Percentiles rank a stretch among this genome's conserved stretches.
Conservation (phyloP, 345 rosid genomes). For the Lagerstroemia speciosa region DNA sequence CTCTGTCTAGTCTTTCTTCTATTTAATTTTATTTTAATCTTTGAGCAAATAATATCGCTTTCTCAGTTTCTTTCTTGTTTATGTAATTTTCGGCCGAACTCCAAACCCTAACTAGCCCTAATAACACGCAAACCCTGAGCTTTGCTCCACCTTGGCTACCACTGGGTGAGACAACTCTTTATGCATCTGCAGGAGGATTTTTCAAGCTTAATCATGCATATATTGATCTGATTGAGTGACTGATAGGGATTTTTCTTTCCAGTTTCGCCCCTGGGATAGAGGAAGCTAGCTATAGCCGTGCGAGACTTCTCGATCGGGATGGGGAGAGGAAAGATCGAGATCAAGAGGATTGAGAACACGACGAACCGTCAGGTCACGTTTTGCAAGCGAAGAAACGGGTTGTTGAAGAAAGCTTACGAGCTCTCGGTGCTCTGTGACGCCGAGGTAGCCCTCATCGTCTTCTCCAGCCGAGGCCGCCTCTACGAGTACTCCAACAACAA, state of each 20-base stretch:
- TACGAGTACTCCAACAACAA: slow-evolving; percentile 89
- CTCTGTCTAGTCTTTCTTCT: background rate
- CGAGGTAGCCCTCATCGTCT: slow-evolving; percentile 88
- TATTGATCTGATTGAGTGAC: no score
- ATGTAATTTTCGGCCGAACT: no score
- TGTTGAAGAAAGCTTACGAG: slow-evolving; percentile 86
- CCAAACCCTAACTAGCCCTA: no score
- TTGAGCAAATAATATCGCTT: no score
- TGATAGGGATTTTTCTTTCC: background rate
- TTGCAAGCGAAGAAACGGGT: slow-evolving; percentile 93
- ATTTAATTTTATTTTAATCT: background rate
- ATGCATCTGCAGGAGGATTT: no score
- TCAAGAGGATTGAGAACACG: slow-evolving; percentile 93
- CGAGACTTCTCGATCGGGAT: slow-evolving; percentile 6
- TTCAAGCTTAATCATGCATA: no score
- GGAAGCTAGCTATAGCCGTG: background rate
- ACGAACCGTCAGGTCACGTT: slow-evolving; percentile 91
- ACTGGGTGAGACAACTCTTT: no score
- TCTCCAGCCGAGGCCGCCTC: slow-evolving; percentile 95
- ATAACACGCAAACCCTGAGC: no score
- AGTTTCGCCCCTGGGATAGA: background rate
- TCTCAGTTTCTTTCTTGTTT: no score
- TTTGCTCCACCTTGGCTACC: no score
- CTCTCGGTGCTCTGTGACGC: slow-evolving; percentile 86
- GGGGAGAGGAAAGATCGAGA: slow-evolving; percentile 98